Conservation (phyloP, 176 grass and related monocot species). For the Eleusine coracana region DNA sequence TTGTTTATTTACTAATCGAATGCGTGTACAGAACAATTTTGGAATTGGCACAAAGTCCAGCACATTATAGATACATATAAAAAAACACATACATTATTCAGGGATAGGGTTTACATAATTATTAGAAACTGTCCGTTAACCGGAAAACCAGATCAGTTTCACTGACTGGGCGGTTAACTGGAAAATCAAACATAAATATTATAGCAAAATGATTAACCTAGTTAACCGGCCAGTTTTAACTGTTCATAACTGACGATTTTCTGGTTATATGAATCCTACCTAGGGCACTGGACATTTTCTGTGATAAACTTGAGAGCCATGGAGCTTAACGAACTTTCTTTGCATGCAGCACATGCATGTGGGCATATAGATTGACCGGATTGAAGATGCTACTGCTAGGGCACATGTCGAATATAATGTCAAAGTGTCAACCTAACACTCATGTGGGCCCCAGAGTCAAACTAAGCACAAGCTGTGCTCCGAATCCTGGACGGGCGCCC, state of each 20-base stretch:
- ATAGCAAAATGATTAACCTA: too few species aligned
- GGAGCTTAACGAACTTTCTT: background rate
- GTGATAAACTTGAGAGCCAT: background rate
- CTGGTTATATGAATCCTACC: too few species aligned
- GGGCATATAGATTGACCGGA: background rate
- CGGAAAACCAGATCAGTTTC: too few species aligned
- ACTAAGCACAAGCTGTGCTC: background rate
- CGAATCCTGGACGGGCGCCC: background rate
- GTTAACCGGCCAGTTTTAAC: too few species aligned
- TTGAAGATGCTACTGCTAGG: background rate
- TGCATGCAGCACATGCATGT: background rate
- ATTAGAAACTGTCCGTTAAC: too few species aligned
- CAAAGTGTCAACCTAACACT: background rate
- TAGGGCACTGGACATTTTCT: background rate
- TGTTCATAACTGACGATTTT: too few species aligned
- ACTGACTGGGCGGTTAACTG: too few species aligned
- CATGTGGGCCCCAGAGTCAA: background rate
- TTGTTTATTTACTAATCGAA: background rate
- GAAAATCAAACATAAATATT: too few species aligned
- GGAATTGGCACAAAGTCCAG: background rate
- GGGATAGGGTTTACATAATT: too few species aligned
- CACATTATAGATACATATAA: too few species aligned
- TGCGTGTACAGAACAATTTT: background rate
- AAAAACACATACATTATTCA: too few species aligned
- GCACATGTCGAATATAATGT: background rate